These are phyloP conservation scores for Micractinium conductrix DNA, from an alignment of 139 green algal genomes.

Conservation along the genomic window DNA sequence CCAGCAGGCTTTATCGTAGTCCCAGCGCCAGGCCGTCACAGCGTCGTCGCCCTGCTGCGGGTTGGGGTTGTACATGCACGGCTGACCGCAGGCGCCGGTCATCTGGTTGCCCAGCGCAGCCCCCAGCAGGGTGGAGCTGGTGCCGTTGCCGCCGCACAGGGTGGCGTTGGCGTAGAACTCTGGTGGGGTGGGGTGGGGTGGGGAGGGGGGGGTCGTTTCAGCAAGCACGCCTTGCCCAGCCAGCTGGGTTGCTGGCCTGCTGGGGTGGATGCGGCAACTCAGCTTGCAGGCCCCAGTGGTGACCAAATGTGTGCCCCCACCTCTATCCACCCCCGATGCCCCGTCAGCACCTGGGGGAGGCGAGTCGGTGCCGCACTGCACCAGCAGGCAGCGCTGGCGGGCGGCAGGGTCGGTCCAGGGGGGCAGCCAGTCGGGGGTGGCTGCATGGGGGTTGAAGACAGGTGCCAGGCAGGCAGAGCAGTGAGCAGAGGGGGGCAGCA, in stretches of 20 bases:
- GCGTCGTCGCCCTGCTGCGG: neutral
- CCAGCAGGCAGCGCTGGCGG: neutral
- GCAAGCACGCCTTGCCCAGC: too few species aligned
- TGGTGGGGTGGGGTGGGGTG: too few species aligned
- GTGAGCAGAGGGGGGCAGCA: too few species aligned
- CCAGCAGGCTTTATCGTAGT: constrained; percentile 25
- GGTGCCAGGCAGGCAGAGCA: too few species aligned
- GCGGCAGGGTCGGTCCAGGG: constrained; percentile 17
- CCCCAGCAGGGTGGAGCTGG: neutral
- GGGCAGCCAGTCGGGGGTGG: constrained; percentile 20
- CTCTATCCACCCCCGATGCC: too few species aligned
- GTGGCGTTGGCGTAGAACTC: neutral
- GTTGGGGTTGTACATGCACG: neutral
- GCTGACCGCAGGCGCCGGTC: neutral
- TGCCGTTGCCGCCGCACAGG: neutral
- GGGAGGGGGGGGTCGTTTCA: too few species aligned
- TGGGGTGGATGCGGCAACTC: too few species aligned
- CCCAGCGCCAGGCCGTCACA: constrained; percentile 1
- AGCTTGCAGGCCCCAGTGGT: too few species aligned
- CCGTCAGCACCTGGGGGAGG: neutral
- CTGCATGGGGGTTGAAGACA: too few species aligned
- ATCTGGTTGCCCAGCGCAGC: constrained; percentile 4
- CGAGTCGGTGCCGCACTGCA: neutral
- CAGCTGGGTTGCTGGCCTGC: too few species aligned
- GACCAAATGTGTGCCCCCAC: too few species aligned